These are phyloP conservation scores for Fusarium fujikuroi DNA, from an alignment of 2,329 filamentous ascomycete genomes.

Conservation along the genomic window DNA sequence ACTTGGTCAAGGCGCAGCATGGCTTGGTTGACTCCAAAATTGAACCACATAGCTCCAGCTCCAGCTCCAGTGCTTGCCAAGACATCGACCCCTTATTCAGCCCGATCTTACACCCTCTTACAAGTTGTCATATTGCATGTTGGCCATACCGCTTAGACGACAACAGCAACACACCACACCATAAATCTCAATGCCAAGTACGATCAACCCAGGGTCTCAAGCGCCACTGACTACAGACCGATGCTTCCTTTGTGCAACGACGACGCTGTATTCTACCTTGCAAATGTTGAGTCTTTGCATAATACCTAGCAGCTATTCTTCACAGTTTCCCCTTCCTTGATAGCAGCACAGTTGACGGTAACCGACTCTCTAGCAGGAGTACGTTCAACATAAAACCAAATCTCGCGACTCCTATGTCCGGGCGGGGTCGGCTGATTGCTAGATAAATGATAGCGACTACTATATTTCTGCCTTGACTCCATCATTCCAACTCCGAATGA, in stretches of 20 bases:
- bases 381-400: not conserved
- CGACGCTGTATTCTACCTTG: not conserved
- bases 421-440: not conserved
- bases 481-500: not conserved
- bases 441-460: not conserved
- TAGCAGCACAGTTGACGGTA: not conserved
- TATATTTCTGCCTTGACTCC: not conserved
- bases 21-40: constrained; percentile 1
- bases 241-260: not conserved
- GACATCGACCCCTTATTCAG: not conserved
- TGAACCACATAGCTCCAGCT: not conserved
- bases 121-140: not conserved
- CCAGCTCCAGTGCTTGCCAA: constrained; percentile 3
- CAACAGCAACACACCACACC: not conserved
- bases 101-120: constrained; percentile 1
- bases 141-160: not conserved
- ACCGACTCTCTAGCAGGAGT: not conserved
- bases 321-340: not conserved
- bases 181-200: constrained; percentile 12
- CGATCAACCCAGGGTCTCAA: not conserved
- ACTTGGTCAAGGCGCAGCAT: constrained; percentile 1
- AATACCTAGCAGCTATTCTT: not conserved
- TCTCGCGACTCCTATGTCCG: not conserved
- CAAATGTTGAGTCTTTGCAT: no score
- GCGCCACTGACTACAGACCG: not conserved